Evolutionary conservation across 2,329 filamentous ascomycete species (phyloP), one percentile per base, ranked within the genome.

Genomic region (Uncinocarpus reesii): DNA sequence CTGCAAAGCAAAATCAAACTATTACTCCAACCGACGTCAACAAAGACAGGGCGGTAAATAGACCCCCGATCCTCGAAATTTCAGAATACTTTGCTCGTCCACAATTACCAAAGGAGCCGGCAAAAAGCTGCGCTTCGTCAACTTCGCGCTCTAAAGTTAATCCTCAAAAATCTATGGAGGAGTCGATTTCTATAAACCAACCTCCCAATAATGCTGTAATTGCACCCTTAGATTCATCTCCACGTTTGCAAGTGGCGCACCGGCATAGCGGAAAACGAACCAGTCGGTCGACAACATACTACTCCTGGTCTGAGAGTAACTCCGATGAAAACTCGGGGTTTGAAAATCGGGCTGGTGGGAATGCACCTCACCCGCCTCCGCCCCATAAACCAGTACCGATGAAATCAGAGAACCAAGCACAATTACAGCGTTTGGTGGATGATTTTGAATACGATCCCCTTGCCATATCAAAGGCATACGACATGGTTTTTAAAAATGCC

Each of bases 401-500:
- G 11, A 15, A 15, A 3, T 24, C 29, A 26, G n/a, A n/a, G n/a
- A n/a, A n/a, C n/a, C n/a, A n/a, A n/a, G n/a, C n/a, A n/a, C n/a
- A n/a, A n/a, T n/a, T n/a, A n/a, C n/a, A n/a, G n/a, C 7, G 26
- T 8, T 2, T 16, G 10, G 6, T 15, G 6, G 16, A 37, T 21
- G 20, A 15, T 21, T 36, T 24, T 15, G 38, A 43, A 34, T 43
- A 49, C n/a, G 41, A 43, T 38, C 24, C 34, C 4, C 29, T 36
- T 10, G 26, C 40, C 11, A 20, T 47, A 20, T 52, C 42, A 20
- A 52, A 29, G 32, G 47, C 38, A 5, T 18, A 43, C 18, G 26
- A 41, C 13, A 49, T 52, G 50, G 20, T 49, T n/a, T 52, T 52
- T 16, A 43, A 31, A 28, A 52, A 52, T 15, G 50, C 50, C 4